Evolutionary conservation across 2,329 filamentous ascomycete species (phyloP), one percentile per base, ranked within the genome.

Genomic region (Aspergillus hortae): DNA sequence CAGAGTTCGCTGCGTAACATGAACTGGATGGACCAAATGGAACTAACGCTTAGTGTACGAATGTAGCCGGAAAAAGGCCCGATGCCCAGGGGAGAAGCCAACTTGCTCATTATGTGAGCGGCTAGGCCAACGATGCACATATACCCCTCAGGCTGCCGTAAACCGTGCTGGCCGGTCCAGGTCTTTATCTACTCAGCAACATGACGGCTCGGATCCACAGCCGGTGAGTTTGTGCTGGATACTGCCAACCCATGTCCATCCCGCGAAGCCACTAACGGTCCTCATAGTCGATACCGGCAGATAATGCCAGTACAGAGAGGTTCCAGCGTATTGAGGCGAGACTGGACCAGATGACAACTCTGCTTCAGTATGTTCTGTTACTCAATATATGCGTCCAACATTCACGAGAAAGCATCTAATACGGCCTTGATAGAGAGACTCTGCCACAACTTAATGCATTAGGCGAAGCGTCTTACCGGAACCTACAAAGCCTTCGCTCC

Each of bases 31-130:
- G 15, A 42, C 14, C 17, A 11, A 14, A 12, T 7, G 23, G 43
- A 44, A 36, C 9, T 19, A 15, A 36, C 27, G 12, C n/a, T 41
- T n/a, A 46, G 38, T 36, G 43, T 41, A 38, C 14, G 27, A 9
- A 11, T 27, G 40, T 35, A 63, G 62, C 42, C 62, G 61, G 41
- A 64, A 64, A 33, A 64, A 64, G 42, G 62, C 62, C 5, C 62
- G 62, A 10, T 64, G 62, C 14, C 62, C 62, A 4, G 62, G 62
- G n/a, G 62, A 64, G 25, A 63, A 62, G n/a, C 62, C 62, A 2
- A 41, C 42, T 38, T 64, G 62, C 33, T 62, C 62, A 32, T 27
- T 63, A 6, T 64, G 61, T 41, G 56, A 59, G 17, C 45, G 62
- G 32, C 27, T 64, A 17, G 60, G 61, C 4, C 62, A 64, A 45